Conservation (phyloP, 2,329 filamentous ascomycete species). For the Paraphaeosphaeria minitans region DNA sequence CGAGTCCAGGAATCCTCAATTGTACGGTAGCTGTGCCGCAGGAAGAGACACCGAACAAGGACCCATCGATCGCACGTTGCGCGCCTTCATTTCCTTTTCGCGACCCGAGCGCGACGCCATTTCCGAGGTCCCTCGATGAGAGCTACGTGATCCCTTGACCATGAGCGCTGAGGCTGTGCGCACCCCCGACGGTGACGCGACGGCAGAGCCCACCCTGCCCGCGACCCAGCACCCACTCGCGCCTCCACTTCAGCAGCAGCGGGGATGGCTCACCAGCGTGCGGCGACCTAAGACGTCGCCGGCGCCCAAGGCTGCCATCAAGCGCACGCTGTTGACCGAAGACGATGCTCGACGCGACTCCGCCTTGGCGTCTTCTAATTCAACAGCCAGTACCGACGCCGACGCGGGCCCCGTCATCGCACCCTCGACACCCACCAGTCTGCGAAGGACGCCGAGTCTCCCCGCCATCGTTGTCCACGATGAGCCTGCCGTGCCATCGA, state of each 20-base stretch:
- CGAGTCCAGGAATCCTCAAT: not conserved
- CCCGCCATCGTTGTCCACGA: slow-evolving; percentile 54
- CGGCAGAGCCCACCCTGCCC: not conserved
- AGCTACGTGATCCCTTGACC: slow-evolving; percentile 32
- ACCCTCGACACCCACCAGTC: slow-evolving; percentile 35
- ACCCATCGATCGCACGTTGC: slow-evolving; percentile 6
- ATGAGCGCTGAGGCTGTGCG: slow-evolving; percentile 40
- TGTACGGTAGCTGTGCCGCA: not conserved
- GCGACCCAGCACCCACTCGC: slow-evolving; percentile 2
- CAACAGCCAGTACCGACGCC: slow-evolving; percentile 33
- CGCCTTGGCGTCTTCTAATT: slow-evolving; percentile 45
- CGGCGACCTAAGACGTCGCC: slow-evolving; percentile 46
- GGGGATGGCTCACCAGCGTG: slow-evolving; percentile 44
- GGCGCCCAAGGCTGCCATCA: slow-evolving; percentile 40
- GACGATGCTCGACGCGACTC: slow-evolving; percentile 49
- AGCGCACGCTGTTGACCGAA: slow-evolving; percentile 34
- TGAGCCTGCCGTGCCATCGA: slow-evolving; percentile 31
- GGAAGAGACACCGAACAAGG: slow-evolving; percentile 9
- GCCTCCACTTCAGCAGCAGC: slow-evolving; percentile 13
- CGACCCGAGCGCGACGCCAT: slow-evolving; percentile 29
- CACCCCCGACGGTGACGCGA: slow-evolving; percentile 26
- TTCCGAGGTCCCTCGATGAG: slow-evolving; percentile 34
- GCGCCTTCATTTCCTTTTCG: slow-evolving; percentile 36
- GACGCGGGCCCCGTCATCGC: slow-evolving; percentile 22
- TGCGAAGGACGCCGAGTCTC: slow-evolving; percentile 48